These are phyloP conservation scores for Crithidia sp. DNA, from an alignment of 208 protist genomes.

Conservation along the genomic window DNA sequence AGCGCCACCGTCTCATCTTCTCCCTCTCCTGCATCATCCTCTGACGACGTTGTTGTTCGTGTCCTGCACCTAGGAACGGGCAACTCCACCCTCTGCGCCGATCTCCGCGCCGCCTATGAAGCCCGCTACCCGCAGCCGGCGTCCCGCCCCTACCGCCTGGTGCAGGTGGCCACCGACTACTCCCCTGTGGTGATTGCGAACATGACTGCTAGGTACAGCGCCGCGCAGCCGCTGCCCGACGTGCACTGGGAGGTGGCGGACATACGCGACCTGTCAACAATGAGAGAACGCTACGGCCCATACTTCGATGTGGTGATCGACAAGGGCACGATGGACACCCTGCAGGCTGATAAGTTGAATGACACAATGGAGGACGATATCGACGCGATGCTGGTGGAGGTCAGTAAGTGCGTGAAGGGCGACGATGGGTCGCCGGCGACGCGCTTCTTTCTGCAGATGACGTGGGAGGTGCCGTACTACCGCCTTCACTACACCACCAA, in stretches of 20 bases:
- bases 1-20: background rate
- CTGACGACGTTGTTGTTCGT: slow-evolving; percentile 23
- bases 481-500: slow-evolving; percentile 72
- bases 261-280: slow-evolving; percentile 61
- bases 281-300: slow-evolving; percentile 48
- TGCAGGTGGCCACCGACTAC: slow-evolving; percentile 88
- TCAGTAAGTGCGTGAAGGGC: slow-evolving; percentile 50
- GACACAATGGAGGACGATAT: slow-evolving; percentile 61
- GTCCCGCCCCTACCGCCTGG: slow-evolving; percentile 35
- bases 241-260: slow-evolving; percentile 80
- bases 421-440: slow-evolving; percentile 13
- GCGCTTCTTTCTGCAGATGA: slow-evolving; percentile 79
- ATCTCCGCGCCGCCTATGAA: slow-evolving; percentile 50
- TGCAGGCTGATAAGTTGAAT: slow-evolving; percentile 69
- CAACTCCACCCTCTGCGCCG: slow-evolving; percentile 75
- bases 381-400: slow-evolving; percentile 67
- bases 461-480: slow-evolving; percentile 82
- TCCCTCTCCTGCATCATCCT: background rate
- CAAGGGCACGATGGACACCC: slow-evolving; percentile 88
- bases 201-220: slow-evolving; percentile 60
- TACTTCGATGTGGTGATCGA: slow-evolving; percentile 83
- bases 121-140: slow-evolving; percentile 20
- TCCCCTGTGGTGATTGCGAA: slow-evolving; percentile 76
- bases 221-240: slow-evolving; percentile 16
- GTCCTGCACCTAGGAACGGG: slow-evolving; percentile 86